Evolutionary conservation across 495 filamentous ascomycete species (phyloP).

Genomic region (Xylaria bambusicola): DNA sequence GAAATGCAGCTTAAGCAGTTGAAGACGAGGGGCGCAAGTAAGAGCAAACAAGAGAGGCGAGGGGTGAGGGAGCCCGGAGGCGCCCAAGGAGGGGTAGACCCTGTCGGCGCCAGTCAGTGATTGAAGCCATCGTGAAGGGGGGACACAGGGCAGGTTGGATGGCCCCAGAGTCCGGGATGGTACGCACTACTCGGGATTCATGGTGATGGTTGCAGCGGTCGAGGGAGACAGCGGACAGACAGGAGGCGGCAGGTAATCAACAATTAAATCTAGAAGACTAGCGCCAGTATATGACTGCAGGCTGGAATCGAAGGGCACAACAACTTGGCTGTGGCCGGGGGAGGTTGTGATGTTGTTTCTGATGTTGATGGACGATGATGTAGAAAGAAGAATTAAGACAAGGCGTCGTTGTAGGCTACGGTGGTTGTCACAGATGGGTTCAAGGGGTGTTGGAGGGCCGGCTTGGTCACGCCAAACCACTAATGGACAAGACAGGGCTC

Average conservation of each 20-base stretch:
- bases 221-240: conserved; percentile 15
- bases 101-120: conserved; percentile 25
- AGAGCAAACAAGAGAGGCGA: conserved; percentile 8
- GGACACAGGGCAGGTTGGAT: conserved; percentile 18
- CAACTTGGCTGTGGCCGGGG: conserved; percentile 9
- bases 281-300: conserved; percentile 6
- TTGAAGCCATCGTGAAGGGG: conserved; percentile 20
- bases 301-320: conserved; percentile 14
- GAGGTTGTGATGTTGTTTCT: conserved; percentile 14
- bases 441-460: conserved; percentile 8
- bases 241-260: conserved; percentile 17
- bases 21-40: conserved; percentile 13
- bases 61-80: conserved; percentile 15
- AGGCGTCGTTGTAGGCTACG: conserved; percentile 30
- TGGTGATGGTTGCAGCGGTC: conserved; percentile 51
- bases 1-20: conserved; percentile 1
- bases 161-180: conserved; percentile 22
- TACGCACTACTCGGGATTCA: conserved; percentile 96
- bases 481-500: conserved; percentile 4
- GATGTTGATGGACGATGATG: conserved; percentile 26
- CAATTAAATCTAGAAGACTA: conserved; percentile 8
- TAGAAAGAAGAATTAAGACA: conserved; percentile 42
- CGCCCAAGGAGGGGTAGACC: conserved; percentile 27
- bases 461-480: conserved; percentile 11
- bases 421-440: conserved; percentile 10